These are phyloP conservation scores for Stygiomarasmius scandens DNA, from an alignment of 1,284 basidiomycete genomes.

Conservation along the genomic window DNA sequence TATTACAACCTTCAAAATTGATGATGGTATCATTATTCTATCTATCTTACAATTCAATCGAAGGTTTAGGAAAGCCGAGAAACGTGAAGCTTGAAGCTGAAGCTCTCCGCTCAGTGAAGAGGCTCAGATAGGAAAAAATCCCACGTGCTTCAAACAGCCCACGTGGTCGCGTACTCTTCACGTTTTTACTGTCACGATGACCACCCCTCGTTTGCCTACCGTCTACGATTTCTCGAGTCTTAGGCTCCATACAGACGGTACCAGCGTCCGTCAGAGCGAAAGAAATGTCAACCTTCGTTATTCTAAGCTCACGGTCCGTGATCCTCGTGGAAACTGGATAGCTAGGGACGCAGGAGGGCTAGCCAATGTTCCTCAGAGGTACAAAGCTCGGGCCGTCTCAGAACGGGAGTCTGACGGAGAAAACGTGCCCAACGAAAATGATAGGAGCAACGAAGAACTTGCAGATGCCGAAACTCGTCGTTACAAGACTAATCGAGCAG, in stretches of 20 bases:
- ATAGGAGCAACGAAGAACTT: neutral
- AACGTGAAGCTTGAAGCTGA: no score
- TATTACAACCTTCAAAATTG: no score
- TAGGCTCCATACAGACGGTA: constrained; percentile 51
- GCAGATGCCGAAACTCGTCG: neutral
- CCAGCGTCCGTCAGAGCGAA: constrained; percentile 32
- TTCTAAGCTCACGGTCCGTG: constrained; percentile 31
- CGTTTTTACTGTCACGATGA: constrained; percentile 8
- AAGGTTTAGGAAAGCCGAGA: no score
- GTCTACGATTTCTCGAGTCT: constrained; percentile 52
- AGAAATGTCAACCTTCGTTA: constrained; percentile 3
- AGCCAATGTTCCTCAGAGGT: constrained; percentile 17
- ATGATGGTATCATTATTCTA: no score
- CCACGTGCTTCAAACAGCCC: neutral
- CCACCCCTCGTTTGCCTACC: constrained; percentile 39
- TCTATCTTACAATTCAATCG: no score
- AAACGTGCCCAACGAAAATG: constrained; percentile 2
- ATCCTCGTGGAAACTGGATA: constrained; percentile 35
- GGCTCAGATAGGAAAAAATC: neutral
- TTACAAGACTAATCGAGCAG: neutral
- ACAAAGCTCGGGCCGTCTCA: no score
- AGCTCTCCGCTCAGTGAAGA: no score
- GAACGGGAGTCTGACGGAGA: no score
- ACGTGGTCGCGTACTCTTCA: no score
- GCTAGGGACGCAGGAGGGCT: constrained; percentile 30